phyloP scores from a whole-genome alignment of 768 basidiomycete species.

The Daedaleopsis sinensis region DNA sequence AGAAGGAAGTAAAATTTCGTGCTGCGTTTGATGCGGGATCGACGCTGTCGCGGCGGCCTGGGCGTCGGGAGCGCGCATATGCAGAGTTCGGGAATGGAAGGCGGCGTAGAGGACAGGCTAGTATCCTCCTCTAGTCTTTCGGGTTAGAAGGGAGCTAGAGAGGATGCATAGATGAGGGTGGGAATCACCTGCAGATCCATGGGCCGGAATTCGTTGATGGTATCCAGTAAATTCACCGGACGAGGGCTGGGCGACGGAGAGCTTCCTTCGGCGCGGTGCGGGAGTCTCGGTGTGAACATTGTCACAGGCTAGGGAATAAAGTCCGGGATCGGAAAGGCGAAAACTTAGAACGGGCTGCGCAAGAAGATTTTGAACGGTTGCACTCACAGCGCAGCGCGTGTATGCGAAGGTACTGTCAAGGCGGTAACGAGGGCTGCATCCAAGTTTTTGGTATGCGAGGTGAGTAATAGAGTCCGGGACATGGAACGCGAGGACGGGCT shows the following conservation, averaged over 20 bases:
- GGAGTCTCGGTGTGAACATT: not conserved
- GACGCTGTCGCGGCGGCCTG: not conserved
- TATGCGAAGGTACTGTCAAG: too few species aligned
- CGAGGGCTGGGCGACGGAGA: not conserved
- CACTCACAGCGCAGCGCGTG: too few species aligned
- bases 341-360: too few species aligned
- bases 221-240: constrained; percentile 10
- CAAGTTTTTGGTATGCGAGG: too few species aligned
- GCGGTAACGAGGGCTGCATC: too few species aligned
- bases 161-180: constrained; percentile 10
- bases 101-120: not conserved
- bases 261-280: not conserved
- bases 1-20: not conserved
- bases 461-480: not conserved
- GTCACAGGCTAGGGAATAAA: not conserved
- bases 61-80: too few species aligned
- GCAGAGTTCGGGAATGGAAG: not conserved
- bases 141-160: not conserved
- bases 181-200: constrained; percentile 22
- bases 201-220: not conserved
- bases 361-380: too few species aligned
- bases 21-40: not conserved
- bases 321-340: too few species aligned
- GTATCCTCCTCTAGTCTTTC: not conserved
- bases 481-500: too few species aligned